Base-by-base conservation (phyloP, 129 eudicot species). In the Flaveria ramosissima region DNA sequence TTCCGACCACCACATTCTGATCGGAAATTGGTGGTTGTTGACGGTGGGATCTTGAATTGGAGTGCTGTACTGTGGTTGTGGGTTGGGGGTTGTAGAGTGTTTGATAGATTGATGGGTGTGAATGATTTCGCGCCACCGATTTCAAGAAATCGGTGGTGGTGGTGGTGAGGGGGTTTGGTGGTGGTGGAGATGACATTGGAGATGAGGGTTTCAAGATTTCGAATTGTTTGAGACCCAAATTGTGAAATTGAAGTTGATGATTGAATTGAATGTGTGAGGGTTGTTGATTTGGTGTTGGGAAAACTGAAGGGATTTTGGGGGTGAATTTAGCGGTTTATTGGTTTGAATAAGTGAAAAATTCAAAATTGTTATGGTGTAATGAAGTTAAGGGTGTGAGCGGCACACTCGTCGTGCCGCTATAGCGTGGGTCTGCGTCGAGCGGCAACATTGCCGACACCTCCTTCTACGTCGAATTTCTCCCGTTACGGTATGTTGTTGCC, bases 171-270 rank as follows among this genome's bases (percentile, higher is more conserved):
- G 41, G 41, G 41, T 36, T 36, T 36, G 41, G 41, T 61, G 87
- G 83, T 13, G 83, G 77, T 26, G 81, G 83, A 73, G 90, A 76
- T 63, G 89, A 76, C 80, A 75, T 77, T 69, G 47, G 73, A 39
- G 62, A 56, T 41, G 26, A 10, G 13, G 8, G 23, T 57, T 73
- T 73, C 43, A 57, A 57, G 41, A 39, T 20, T 56, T 55, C 2
- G 20, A 72, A 56, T 53, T 46, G 32, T 26, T 24, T 26, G 47
- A 71, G 46, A 51, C 46, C 75, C 60, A 27, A 27, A 19, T 1
- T 16, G 41, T 36, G 41, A 36, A 36, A 36, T 36, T 36, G 41
- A 36, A 4, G 41, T 36, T 51, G 75, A 50, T 71, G 61, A 52
- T 50, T 30, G 26, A 71, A 71, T n/a, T 16, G 26, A 71, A 71